Base-by-base conservation (phyloP, 2,329 filamentous ascomycete genomes). In the Sclerotinia glacialis region DNA sequence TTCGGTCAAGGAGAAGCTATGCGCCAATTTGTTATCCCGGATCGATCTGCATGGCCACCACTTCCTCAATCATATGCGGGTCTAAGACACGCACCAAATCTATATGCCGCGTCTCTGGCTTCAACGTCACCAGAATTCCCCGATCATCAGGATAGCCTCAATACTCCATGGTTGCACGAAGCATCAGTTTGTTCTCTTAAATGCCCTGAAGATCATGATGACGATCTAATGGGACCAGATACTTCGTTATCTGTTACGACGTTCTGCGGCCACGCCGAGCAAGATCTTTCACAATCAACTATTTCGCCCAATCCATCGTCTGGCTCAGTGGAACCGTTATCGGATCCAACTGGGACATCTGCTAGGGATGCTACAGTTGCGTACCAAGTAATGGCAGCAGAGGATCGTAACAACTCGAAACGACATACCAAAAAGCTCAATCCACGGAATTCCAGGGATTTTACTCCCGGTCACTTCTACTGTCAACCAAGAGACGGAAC, bases 21-120 rank as follows among this genome's bases (percentile, higher is more conserved):
- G 1, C 47, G 55, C 5, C 44, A 53, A 21, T 64, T 56, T n/a
- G 42, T 28, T 23, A 44, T 37, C 5, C 66, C 70, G 2, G 40
- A 23, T 14, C 46, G 52, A 18, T 58, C 58, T 62, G 53, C 67
- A 9, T 72, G 70, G 70, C 70, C 70, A 16, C 50, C 62, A 9
- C 23, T 58, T 16, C 47, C 64, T 18, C 34, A 28, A 18, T 2
- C 11, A 47, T 53, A 53, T 40, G 16, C 46, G 50, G 58, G 26
- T 12, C 14, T 23, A 23, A 50, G 8, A 14, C 34, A 42, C 12
- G n/a, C 40, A 18, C 14, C 54, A 60, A 31, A 55, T n/a, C 21
- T 55, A 21, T 46, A 34, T 16, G 40, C 40, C n/a, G 23, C 54
- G 50, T 31, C 54, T 6, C 11, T 49, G 21, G 4, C 6, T 65